These are phyloP conservation scores for Penicillium desertorum DNA, from an alignment of 495 filamentous ascomycete species.

Conservation along the genomic window DNA sequence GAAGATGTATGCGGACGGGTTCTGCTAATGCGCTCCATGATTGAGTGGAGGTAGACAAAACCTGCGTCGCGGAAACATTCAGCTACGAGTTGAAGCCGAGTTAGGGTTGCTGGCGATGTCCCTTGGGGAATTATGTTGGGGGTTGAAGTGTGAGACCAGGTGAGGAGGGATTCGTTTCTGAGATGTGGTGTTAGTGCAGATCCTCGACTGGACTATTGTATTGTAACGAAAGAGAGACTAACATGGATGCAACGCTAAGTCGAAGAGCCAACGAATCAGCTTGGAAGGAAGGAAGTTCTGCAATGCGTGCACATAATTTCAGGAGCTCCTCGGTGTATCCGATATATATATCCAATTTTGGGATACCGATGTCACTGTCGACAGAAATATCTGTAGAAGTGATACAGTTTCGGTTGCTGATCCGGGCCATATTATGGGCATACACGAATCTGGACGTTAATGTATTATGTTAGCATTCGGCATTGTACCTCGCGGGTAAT, in stretches of 20 bases:
- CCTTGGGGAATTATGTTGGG: conserved; percentile 38
- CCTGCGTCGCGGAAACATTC: conserved; percentile 47
- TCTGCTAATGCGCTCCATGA: conserved; percentile 33
- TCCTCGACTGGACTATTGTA: not conserved
- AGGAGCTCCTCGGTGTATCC: conserved; percentile 48
- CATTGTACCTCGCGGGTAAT: not conserved
- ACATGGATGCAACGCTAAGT: conserved; percentile 39
- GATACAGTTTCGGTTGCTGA: conserved; percentile 38
- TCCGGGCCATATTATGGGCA: conserved; percentile 41
- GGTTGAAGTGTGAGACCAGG: conserved; percentile 36
- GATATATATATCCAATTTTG: conserved; percentile 45
- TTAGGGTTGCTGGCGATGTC: conserved; percentile 30
- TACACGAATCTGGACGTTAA: conserved; percentile 36
- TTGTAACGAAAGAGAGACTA: conserved; percentile 1
- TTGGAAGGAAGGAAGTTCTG: conserved; percentile 34
- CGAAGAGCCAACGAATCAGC: conserved; percentile 30
- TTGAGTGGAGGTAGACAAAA: conserved; percentile 46
- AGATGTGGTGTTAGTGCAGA: not conserved
- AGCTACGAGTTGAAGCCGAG: conserved; percentile 44
- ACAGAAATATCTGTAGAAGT: conserved; percentile 16
- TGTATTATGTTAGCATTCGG: not conserved
- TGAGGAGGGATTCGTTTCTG: conserved; percentile 41
- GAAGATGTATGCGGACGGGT: conserved; percentile 1
- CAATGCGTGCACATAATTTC: conserved; percentile 40
- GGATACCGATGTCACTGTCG: conserved; percentile 28